Conservation (phyloP, 257 asterid species). For the Fraxinus pennsylvanica region DNA sequence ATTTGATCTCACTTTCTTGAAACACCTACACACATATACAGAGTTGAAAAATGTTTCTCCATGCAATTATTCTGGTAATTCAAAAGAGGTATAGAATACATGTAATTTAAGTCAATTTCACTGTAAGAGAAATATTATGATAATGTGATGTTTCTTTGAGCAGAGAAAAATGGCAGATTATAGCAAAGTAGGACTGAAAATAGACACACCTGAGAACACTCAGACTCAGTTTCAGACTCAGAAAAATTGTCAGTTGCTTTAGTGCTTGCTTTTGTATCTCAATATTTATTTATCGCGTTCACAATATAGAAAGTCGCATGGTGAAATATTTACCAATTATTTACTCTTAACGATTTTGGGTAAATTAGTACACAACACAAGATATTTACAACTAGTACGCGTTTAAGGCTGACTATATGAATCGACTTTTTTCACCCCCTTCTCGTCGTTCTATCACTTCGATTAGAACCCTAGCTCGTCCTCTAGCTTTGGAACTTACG, state of each 20-base stretch:
- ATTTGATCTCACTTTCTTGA: constrained; percentile 25
- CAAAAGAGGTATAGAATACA: not conserved
- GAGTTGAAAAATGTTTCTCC: constrained; percentile 27
- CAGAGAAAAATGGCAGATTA: not conserved
- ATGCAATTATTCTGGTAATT: constrained; percentile 32
- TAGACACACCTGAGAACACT: constrained; percentile 26
- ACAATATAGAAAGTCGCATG: constrained; percentile 22
- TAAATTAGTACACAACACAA: constrained; percentile 31
- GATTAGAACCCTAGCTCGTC: too few relatives aligned
- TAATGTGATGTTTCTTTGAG: not conserved
- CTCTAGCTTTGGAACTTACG: not conserved
- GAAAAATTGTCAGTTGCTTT: constrained; percentile 1
- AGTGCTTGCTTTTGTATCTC: constrained; percentile 4
- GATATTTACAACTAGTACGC: not conserved
- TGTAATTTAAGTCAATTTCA: constrained; percentile 7
- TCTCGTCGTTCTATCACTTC: not conserved
- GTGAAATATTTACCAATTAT: constrained; percentile 22
- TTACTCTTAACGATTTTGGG: constrained; percentile 29
- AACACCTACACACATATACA: constrained; percentile 21
- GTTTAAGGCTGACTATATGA: not conserved
- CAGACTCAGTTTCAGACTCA: constrained; percentile 6
- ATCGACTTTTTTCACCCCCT: not conserved
- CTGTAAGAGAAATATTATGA: not conserved
- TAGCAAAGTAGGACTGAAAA: constrained; percentile 21
- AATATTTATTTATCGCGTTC: not conserved